Evolutionary conservation across 257 asterid genomes (phyloP), one percentile per base, ranked within the genome.

Genomic region (Primulina eburnea): DNA sequence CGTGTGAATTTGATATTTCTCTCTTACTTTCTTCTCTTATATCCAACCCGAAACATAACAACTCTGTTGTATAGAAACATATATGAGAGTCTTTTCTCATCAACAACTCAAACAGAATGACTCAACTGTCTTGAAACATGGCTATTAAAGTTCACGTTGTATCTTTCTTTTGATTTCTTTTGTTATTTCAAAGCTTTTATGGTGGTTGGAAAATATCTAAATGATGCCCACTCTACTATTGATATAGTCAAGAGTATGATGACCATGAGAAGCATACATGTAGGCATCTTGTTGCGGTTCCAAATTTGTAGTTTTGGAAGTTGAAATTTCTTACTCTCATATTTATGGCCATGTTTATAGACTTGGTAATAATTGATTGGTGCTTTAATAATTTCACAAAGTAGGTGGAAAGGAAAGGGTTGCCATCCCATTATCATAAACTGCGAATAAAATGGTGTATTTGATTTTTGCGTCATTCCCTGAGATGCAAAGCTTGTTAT

Each of bases 241-340:
- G 43, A 35, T 35, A 20, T 40, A 17, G n/a, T 73, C 38, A 37
- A 28, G 47, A 29, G 59, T 59, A 4, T 66, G 68, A 61, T 30
- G 55, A 37, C n/a, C 28, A 53, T 66, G 73, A 43, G n/a, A 67
- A 65, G 1, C 26, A 24, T 28, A 28, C 37, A 28, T 24, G 24
- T 14, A 20, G 56, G 71, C 28, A 53, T 4, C 24, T 24, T 64
- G 18, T 72, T 35, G 14, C 4, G 7, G 16, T 72, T 34, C 43
- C 37, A 61, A 65, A 53, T 71, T 53, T 63, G 21, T 73, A 64
- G 60, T 10, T 65, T 65, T 20, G 35, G 24, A 60, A 67, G 16
- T 18, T 62, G 55, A 43, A 55, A 18, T 35, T 29, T 74, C 63
- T 59, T 47, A 30, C 62, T 28, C 47, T 10, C 26, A 70, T 14